Percentiles rank a stretch among this genome's conserved stretches.
phyloP scores from a whole-genome alignment of 1,139 yeast genomes.

The Geotrichum restrictum region DNA sequence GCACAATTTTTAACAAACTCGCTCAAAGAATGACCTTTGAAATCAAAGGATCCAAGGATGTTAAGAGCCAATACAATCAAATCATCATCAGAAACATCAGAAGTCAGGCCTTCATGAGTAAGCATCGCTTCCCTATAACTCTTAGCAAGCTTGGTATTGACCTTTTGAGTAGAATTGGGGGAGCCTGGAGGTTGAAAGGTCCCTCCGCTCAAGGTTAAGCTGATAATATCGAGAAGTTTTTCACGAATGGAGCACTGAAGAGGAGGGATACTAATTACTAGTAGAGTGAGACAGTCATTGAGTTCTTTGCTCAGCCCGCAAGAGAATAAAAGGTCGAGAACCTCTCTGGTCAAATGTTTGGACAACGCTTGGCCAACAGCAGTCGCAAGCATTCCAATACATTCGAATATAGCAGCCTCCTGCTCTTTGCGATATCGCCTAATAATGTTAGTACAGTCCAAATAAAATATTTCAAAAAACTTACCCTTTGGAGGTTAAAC shows the following conservation, averaged over 20 bases:
- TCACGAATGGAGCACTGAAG: conserved; percentile 68
- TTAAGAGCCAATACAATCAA: conserved; percentile 64
- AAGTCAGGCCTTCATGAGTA: conserved; percentile 50
- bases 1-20: conserved; percentile 86
- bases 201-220: conserved; percentile 74
- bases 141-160: conserved; percentile 64
- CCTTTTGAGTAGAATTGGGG: conserved; percentile 51
- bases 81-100: conserved; percentile 45
- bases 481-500: conserved; percentile 60
- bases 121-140: conserved; percentile 74
- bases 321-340: conserved; percentile 72
- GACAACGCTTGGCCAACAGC: conserved; percentile 96
- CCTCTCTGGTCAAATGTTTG: conserved; percentile 77
- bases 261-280: conserved; percentile 75
- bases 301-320: conserved; percentile 80
- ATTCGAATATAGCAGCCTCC: conserved; percentile 84
- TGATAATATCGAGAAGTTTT: conserved; percentile 66
- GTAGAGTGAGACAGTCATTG: conserved; percentile 66
- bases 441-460: conserved; percentile 26
- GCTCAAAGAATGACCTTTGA: conserved; percentile 69
- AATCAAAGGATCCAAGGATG: conserved; percentile 71
- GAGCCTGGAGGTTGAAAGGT: conserved; percentile 84
- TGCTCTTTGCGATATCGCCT: conserved; percentile 61
- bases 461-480: conserved; percentile 14
- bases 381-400: conserved; percentile 77